These are phyloP conservation scores for Elsinoe perseae DNA, from an alignment of 2,329 filamentous ascomycete species.

Conservation along the genomic window DNA sequence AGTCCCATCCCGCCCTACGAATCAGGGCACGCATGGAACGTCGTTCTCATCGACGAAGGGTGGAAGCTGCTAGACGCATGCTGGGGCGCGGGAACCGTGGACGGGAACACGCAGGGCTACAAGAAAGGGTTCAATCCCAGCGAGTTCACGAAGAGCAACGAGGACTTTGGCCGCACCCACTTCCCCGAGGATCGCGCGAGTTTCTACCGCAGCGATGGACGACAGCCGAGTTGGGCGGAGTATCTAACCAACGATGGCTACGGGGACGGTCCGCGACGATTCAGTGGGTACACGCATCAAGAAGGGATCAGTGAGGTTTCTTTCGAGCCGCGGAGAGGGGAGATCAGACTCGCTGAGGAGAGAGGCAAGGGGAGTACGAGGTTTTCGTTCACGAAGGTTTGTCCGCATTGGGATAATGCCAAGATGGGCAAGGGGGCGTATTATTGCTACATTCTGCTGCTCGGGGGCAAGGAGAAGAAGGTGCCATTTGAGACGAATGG, in stretches of 20 bases:
- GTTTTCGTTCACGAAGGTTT: slow-evolving; percentile 73
- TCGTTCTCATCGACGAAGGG: slow-evolving; percentile 63
- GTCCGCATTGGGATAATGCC: slow-evolving; percentile 74
- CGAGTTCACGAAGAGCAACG: slow-evolving; percentile 58
- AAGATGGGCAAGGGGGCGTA: slow-evolving; percentile 57
- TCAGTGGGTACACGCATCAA: slow-evolving; percentile 42
- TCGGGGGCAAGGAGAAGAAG: slow-evolving; percentile 56
- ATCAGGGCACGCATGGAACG: slow-evolving; percentile 25
- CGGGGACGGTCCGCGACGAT: slow-evolving; percentile 35
- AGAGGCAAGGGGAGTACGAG: slow-evolving; percentile 33
- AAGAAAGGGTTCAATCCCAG: slow-evolving; percentile 59
- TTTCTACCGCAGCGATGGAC: slow-evolving; percentile 69
- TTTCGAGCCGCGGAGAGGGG: slow-evolving; percentile 53
- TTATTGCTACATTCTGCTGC: slow-evolving; percentile 63
- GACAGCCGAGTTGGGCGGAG: slow-evolving; percentile 64
- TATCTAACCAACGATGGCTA: slow-evolving; percentile 61
- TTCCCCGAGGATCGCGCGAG: slow-evolving; percentile 61
- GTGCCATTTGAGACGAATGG: slow-evolving; percentile 65
- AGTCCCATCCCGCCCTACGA: slow-evolving; percentile 55
- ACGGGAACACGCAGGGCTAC: slow-evolving; percentile 50
- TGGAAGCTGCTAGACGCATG: slow-evolving; percentile 92
- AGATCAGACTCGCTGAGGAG: slow-evolving; percentile 54
- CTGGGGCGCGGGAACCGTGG: slow-evolving; percentile 78
- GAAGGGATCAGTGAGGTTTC: slow-evolving; percentile 49
- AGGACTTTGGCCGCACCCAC: slow-evolving; percentile 72